Base-by-base conservation (phyloP, 495 filamentous ascomycete genomes). In the Lentithecium fluviatile region DNA sequence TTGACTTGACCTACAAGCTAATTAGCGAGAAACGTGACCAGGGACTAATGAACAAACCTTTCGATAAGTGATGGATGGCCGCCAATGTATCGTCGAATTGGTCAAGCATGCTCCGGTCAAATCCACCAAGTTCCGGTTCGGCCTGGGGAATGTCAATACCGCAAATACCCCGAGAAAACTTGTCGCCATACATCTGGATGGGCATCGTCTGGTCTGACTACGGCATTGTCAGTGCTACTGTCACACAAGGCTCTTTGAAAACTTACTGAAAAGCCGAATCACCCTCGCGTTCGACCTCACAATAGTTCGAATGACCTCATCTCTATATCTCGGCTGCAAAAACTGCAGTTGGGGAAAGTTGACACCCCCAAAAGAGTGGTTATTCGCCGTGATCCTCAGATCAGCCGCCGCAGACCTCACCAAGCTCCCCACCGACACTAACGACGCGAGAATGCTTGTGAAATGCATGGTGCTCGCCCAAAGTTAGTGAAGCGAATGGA, bases 301-400 rank as follows among this genome's bases (percentile, higher is more conserved):
- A 45, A 67, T 42, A 12, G 53, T 47, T 17, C 40, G 50, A 38
- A 67, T 67, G 11, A 45, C 51, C 13, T 50, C 25, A 60, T 64
- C 47, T 38, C 65, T 47, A 23, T 64, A 17, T 13, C 17, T 29
- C 11, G 24, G 54, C 17, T 54, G 45, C 51, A 67, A 34, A 56
- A 43, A 59, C 46, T 63, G 65, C n/a, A 67, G 56, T 2, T 15
- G 21, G 10, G 55, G 60, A 36, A 50, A 61, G 40, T 67, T 67
- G 25, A 67, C 65, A 42, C 65, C 65, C n/a, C 54, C 59, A 57
- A 67, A 67, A 15, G 60, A 54, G 36, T 59, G 56, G 47, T 67
- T 29, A 36, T 65, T 43, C 10, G 62, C 56, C 12, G 49, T 65
- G 20, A 65, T 65, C 19, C 62, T 55, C 29, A 65, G 38, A 52